Conservation (phyloP, 768 basidiomycete species). For the Leucosporidium creatinivorum region DNA sequence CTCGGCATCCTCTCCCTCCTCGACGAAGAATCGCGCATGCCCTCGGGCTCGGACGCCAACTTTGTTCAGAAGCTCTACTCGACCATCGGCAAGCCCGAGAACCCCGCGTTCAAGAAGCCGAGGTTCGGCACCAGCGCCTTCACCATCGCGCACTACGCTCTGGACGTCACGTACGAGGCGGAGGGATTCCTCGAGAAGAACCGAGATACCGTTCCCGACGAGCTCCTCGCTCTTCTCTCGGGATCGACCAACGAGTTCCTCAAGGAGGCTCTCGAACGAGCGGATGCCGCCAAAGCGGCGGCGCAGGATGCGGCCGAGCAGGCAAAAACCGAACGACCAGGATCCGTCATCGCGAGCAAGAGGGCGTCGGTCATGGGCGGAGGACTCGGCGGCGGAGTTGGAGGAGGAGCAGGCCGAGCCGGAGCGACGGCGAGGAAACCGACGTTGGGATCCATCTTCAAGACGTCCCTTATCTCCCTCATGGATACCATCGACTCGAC, state of each 20-base stretch:
- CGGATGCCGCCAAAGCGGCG: constrained; percentile 59
- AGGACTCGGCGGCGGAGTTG: constrained; percentile 53
- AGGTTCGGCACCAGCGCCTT: constrained; percentile 97
- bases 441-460: constrained; percentile 97
- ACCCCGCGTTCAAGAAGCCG: constrained; percentile 95
- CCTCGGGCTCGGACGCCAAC: constrained; percentile 81
- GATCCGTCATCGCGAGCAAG: constrained; percentile 19
- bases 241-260: constrained; percentile 84
- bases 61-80: constrained; percentile 86
- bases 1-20: constrained; percentile 88
- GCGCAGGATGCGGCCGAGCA: constrained; percentile 53
- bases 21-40: constrained; percentile 95
- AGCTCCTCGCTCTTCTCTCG: constrained; percentile 83
- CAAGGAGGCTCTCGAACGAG: constrained; percentile 87
- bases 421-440: constrained; percentile 64
- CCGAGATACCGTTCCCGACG: constrained; percentile 95
- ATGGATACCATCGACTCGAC: constrained; percentile 98
- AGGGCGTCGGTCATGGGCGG: constrained; percentile 37
- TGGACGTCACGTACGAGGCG: constrained; percentile 96
- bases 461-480: constrained; percentile 78
- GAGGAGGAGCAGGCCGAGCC: constrained; percentile 43
- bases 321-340: constrained; percentile 28
- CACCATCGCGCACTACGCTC: constrained; percentile 94
- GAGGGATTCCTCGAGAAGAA: constrained; percentile 99
- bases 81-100: constrained; percentile 73